Percentiles rank a stretch among this genome's conserved stretches.
Conservation (phyloP, 176 grass and related monocot species). For the Triticum urartu region DNA sequence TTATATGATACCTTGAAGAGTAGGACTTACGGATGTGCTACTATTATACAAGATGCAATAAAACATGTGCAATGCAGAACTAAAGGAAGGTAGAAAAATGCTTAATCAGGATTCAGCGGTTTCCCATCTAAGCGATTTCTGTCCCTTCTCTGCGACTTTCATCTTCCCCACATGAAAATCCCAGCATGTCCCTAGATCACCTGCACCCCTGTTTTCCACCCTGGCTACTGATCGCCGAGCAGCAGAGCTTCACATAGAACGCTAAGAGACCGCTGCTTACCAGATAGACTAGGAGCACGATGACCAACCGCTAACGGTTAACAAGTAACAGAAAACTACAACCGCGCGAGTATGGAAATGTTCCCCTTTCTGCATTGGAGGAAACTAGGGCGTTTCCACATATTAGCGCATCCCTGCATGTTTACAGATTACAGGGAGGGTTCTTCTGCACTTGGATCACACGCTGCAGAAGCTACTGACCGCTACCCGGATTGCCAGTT, state of each 20-base stretch:
- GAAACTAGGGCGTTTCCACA: background rate
- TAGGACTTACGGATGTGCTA: background rate
- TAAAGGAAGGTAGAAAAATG: too few relatives aligned
- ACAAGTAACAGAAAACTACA: background rate
- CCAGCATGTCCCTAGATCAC: background rate
- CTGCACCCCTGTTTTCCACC: background rate
- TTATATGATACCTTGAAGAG: background rate
- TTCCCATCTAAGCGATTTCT: background rate
- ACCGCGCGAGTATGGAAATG: too few relatives aligned
- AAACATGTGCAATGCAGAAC: too few relatives aligned
- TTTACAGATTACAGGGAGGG: background rate
- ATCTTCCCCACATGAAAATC: too few relatives aligned
- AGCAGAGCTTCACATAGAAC: background rate
- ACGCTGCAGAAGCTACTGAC: background rate
- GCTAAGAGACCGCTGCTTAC: background rate
- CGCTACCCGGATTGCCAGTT: background rate
- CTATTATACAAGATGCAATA: background rate
- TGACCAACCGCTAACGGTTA: background rate
- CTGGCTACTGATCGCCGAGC: background rate
- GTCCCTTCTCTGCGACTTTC: background rate
- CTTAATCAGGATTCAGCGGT: background rate
- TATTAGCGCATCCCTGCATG: background rate
- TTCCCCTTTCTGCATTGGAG: background rate
- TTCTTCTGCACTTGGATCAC: background rate
- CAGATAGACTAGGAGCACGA: background rate